A percentile compares a stretch with the other conserved stretches of the same genome.
Conservation (phyloP, 805 yeast species). For the Nakazawaea wickerhamii region DNA sequence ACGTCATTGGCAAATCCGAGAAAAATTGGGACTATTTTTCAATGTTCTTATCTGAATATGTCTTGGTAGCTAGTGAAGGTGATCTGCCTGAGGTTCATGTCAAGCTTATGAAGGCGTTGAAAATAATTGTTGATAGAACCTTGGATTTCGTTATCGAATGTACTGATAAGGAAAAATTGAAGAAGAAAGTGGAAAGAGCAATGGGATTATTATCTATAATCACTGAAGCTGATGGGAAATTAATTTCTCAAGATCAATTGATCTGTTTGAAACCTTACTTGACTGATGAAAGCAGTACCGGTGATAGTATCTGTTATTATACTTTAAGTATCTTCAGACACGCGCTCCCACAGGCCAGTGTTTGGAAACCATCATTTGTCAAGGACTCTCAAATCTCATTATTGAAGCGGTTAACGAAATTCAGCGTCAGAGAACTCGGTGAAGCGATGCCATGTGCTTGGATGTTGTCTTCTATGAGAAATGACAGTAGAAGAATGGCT, state of each 20-base stretch:
- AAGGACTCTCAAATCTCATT: constrained; percentile 44
- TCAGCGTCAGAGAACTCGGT: constrained; percentile 54
- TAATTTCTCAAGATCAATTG: constrained; percentile 64
- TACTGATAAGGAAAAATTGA: constrained; percentile 23
- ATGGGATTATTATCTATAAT: constrained; percentile 52
- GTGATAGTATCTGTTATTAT: constrained; percentile 37
- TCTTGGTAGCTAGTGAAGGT: constrained; percentile 26
- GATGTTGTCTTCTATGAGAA: constrained; percentile 42
- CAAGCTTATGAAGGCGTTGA: constrained; percentile 18
- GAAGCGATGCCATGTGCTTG: constrained; percentile 72
- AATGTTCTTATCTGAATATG: constrained; percentile 38
- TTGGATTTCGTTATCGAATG: constrained; percentile 32
- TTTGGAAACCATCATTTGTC: constrained; percentile 48
- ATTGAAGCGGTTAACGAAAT: constrained; percentile 53
- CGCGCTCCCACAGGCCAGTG: constrained; percentile 36
- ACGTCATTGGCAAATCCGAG: constrained; percentile 31
- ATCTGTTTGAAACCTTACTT: constrained; percentile 60
- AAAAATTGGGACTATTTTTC: constrained; percentile 41
- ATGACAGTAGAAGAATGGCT: constrained; percentile 43
- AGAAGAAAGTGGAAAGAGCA: constrained; percentile 26
- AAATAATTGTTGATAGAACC: constrained; percentile 28
- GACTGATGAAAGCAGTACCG: constrained; percentile 38
- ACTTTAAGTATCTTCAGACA: constrained; percentile 50
- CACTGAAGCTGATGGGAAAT: constrained; percentile 44
- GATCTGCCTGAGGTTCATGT: constrained; percentile 18